Percentiles rank a stretch among this genome's conserved stretches.
phyloP scores from a whole-genome alignment of 352 stramenopile genomes.

The Phytophthora tubulina region DNA sequence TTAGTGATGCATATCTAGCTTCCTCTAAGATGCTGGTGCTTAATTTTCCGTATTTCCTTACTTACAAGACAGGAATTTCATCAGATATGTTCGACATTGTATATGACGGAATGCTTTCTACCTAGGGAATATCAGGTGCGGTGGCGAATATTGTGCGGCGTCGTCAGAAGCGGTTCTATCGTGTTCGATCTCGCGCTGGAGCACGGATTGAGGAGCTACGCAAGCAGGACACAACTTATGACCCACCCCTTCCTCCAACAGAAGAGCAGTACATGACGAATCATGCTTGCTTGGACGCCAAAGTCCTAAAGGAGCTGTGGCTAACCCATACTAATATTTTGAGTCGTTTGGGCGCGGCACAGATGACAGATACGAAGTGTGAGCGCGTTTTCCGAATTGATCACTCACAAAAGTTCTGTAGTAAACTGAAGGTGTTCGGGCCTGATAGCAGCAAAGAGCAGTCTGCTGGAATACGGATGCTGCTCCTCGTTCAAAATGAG shows the following conservation, averaged over 20 bases:
- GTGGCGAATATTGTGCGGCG: constrained; percentile 3
- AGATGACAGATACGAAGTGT: constrained; percentile 12
- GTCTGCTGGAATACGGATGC: constrained; percentile 2
- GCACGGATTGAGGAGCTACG: not conserved
- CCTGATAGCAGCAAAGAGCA: constrained; percentile 10
- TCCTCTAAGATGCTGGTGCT: constrained; percentile 4
- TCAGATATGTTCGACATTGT: constrained; percentile 14
- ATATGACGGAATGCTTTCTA: constrained; percentile 14
- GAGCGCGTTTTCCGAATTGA: constrained; percentile 13
- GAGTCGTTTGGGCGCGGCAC: not conserved
- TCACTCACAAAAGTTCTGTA: constrained; percentile 27
- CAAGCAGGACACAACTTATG: not conserved
- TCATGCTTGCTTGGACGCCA: not conserved
- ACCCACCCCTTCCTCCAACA: not conserved
- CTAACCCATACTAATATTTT: constrained; percentile 16
- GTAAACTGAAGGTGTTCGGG: constrained; percentile 8
- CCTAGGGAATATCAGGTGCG: constrained; percentile 2
- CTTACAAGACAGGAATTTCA: constrained; percentile 15
- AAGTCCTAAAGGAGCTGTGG: constrained; percentile 6
- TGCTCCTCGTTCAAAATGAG: constrained; percentile 28
- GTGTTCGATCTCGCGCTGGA: not conserved
- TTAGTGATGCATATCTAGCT: not conserved
- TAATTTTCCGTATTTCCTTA: constrained; percentile 13
- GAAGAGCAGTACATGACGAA: constrained; percentile 7
- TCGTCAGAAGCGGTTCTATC: constrained; percentile 13